These are phyloP conservation scores for Tetrapyrgos nigripes DNA, from an alignment of 1,284 basidiomycete species.

Conservation along the genomic window DNA sequence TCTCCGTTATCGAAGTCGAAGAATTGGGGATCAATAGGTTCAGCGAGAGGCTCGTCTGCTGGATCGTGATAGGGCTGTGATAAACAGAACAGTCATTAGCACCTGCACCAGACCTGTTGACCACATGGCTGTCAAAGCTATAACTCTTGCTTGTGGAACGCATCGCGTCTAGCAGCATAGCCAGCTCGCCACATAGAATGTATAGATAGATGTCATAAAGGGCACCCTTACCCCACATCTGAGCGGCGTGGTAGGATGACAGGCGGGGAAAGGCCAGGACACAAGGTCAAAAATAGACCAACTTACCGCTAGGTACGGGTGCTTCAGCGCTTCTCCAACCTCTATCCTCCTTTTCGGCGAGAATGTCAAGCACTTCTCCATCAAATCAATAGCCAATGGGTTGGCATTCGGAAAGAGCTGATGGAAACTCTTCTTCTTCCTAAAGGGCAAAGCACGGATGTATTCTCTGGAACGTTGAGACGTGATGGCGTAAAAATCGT, in stretches of 20 bases:
- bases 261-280: constrained; percentile 1
- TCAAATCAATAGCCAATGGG: constrained; percentile 79
- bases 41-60: constrained; percentile 84
- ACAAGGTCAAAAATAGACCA: not conserved
- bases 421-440: constrained; percentile 82
- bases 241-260: not conserved
- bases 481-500: constrained; percentile 93
- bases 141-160: too few relatives aligned
- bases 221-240: not conserved
- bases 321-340: constrained; percentile 88
- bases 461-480: constrained; percentile 89
- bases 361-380: constrained; percentile 92
- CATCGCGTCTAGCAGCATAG: too few relatives aligned
- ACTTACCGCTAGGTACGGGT: constrained; percentile 78
- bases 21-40: constrained; percentile 83
- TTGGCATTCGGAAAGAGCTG: constrained; percentile 43
- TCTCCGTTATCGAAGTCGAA: constrained; percentile 49
- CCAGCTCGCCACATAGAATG: too few relatives aligned
- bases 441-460: constrained; percentile 91
- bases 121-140: too few relatives aligned
- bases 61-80: constrained; percentile 90
- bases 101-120: too few relatives aligned
- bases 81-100: too few relatives aligned
- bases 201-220: too few relatives aligned
- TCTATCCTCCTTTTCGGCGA: constrained; percentile 91